A percentile compares a stretch with the other conserved stretches of the same genome.
These are phyloP conservation scores for Beauveria sp. DNA, from an alignment of 2,329 filamentous ascomycete genomes.

Conservation along the genomic window DNA sequence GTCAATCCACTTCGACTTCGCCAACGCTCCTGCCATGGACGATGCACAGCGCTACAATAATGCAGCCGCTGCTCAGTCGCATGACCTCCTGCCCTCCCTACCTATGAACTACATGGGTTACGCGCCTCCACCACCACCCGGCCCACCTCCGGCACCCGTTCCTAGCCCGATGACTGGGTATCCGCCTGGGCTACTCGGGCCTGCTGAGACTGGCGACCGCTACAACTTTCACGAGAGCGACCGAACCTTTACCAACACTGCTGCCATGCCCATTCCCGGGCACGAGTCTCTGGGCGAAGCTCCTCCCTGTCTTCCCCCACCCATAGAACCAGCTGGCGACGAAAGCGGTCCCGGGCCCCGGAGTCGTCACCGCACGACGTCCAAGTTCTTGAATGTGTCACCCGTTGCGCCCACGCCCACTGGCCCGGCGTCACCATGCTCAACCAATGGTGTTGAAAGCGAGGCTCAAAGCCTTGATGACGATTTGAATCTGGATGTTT, in stretches of 20 bases:
- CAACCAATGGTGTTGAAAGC: not conserved
- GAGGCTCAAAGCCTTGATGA: not conserved
- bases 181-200: constrained; percentile 15
- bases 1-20: no score
- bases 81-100: constrained; percentile 34
- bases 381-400: no score
- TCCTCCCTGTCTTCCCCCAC: no score
- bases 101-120: constrained; percentile 36
- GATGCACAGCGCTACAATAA: constrained; percentile 27
- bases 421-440: not conserved
- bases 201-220: not conserved
- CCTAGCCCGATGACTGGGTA: constrained; percentile 17
- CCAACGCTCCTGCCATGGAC: no score
- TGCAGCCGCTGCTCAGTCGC: constrained; percentile 22
- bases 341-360: no score
- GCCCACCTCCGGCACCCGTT: constrained; percentile 14
- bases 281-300: no score
- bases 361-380: no score
- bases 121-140: constrained; percentile 31
- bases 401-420: no score
- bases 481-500: not conserved
- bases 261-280: no score
- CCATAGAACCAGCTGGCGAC: no score
- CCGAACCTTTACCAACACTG: no score
- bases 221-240: no score